Percentiles rank a stretch among this genome's conserved stretches.
Conservation (phyloP, 2,329 filamentous ascomycete genomes). For the Fusarium zealandicum region DNA sequence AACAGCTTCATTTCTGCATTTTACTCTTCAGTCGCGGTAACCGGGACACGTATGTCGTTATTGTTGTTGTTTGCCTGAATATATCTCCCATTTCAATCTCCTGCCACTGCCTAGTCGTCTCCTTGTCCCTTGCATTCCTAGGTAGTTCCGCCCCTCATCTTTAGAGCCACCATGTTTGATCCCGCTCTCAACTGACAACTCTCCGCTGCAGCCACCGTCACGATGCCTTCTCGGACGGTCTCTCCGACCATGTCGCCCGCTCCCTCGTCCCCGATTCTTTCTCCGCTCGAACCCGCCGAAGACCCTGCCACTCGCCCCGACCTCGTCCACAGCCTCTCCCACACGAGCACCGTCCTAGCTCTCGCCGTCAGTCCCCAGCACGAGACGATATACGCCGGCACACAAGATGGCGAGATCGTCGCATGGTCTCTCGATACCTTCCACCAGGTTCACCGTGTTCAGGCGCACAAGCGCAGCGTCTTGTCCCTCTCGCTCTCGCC, state of each 20-base stretch:
- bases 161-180: neutral
- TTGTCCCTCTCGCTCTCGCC: constrained; percentile 83
- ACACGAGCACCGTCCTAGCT: constrained; percentile 81
- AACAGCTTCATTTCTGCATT: constrained; percentile 7
- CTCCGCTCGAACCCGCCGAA: constrained; percentile 36
- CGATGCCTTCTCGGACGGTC: constrained; percentile 36
- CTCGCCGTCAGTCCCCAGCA: constrained; percentile 81
- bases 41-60: neutral
- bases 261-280: constrained; percentile 35
- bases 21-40: neutral
- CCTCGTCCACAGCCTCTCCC: constrained; percentile 76
- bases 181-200: constrained; percentile 8
- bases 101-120: too few relatives aligned
- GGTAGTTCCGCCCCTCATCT: constrained; percentile 17
- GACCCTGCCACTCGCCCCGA: constrained; percentile 56
- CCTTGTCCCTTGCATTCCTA: neutral
- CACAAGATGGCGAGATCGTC: constrained; percentile 91
- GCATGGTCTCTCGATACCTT: constrained; percentile 92
- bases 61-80: too few relatives aligned
- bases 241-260: constrained; percentile 36
- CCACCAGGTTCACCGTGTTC: constrained; percentile 77
- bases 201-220: constrained; percentile 21
- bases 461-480: constrained; percentile 91
- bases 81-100: fast-evolving
- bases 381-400: constrained; percentile 86